Evolutionary conservation across 1,139 yeast species (phyloP).

Genomic region (Casaregolazyma lundiana): DNA sequence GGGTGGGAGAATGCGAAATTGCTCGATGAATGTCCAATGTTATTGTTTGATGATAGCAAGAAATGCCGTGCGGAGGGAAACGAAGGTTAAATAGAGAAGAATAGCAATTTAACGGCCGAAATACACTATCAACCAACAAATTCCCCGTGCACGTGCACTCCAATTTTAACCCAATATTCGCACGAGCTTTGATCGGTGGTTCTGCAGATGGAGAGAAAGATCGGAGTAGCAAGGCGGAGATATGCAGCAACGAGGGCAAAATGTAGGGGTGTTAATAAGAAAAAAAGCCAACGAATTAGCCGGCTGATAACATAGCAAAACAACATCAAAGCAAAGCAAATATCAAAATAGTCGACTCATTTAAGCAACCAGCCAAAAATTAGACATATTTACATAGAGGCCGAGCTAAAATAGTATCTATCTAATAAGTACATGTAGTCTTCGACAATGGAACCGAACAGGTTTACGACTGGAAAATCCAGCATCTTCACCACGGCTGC

Average conservation of each 20-base stretch:
- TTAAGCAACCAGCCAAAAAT: no score
- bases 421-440: constrained; percentile 40
- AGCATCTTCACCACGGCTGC: constrained; percentile 25
- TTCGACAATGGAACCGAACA: constrained; percentile 32
- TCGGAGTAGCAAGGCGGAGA: no score
- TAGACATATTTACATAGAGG: constrained; percentile 21
- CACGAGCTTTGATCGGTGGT: no score
- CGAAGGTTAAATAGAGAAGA: background rate
- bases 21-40: background rate
- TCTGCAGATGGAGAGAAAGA: no score
- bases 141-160: background rate
- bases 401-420: constrained; percentile 36
- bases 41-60: background rate
- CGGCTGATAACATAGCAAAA: no score
- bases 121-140: background rate
- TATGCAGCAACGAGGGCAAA: no score
- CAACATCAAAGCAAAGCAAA: background rate
- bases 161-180: no score
- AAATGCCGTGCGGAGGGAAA: constrained; percentile 1
- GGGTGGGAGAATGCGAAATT: background rate
- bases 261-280: no score
- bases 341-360: background rate
- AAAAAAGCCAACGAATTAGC: background rate
- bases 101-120: background rate
- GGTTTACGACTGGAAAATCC: constrained; percentile 32